Base-by-base conservation (phyloP, 345 rosid genomes). In the Aurinia saxatilis region DNA sequence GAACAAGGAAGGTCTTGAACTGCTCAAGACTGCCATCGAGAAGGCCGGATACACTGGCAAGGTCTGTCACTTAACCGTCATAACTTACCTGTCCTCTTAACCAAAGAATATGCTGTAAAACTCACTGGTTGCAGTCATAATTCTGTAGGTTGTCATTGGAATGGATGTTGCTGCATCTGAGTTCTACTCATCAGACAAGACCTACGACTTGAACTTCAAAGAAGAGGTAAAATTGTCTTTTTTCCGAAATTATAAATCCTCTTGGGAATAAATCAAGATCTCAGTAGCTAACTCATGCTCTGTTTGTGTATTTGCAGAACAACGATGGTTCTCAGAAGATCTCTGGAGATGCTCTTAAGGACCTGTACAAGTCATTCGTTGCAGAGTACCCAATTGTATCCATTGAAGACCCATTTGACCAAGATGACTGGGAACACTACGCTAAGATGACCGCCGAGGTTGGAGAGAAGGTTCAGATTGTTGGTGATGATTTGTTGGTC, bases 391-490 rank as follows among this genome's bases (percentile, higher is more conserved):
- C 99, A 37, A 87, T 93, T 58, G 95, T 84, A 29, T 93, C 99
- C 16, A 93, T 93, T 31, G 97, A 90, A 69, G 99, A 93, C 74
- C 97, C 97, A 38, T 93, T 90, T 75, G 96, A 93, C 82, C 99
- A 93, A 65, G 97, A 93, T 76, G 99, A 93, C 73, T 93, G 97
- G 99, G 84, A 70, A 62, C 85, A 85, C 77, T 84, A 90, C 41
- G 41, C 85, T 31, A 93, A 93, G 85, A 42, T 93, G 74, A 90
- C 97, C 14, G 0, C 56, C 8, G 99, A 93, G 79, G 70, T 85
- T 50, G 99, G 99, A 35, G 79, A 76, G 5, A 65, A 75, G 19
- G 82, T 93, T 16, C 99, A 93, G 72, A 85, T 93, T 70, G 97
- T 93, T 10, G 99, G 99, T 62, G 99, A 93, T 74, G 96, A 93